These are phyloP conservation scores for Moelleriella libera DNA, from an alignment of 2,329 filamentous ascomycete species.

Conservation along the genomic window DNA sequence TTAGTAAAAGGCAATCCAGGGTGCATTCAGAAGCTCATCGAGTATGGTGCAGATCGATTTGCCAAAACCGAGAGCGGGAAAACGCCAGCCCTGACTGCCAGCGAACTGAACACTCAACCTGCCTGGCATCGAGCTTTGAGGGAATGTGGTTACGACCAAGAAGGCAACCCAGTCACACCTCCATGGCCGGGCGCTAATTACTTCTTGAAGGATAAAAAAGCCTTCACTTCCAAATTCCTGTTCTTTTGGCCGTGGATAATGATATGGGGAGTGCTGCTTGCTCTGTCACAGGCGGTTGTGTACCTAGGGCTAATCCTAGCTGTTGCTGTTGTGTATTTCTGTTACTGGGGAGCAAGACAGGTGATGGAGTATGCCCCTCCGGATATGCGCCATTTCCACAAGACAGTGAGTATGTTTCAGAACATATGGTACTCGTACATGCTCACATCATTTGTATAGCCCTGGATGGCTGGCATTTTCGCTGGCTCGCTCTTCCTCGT, in stretches of 20 bases:
- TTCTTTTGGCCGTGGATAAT: slow-evolving; percentile 80
- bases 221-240: slow-evolving; percentile 71
- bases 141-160: slow-evolving; percentile 71
- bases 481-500: slow-evolving; percentile 73
- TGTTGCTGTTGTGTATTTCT: slow-evolving; percentile 47
- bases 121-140: slow-evolving; percentile 73
- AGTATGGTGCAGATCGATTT: slow-evolving; percentile 90
- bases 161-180: slow-evolving; percentile 55
- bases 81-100: slow-evolving; percentile 71
- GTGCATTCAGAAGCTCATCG: slow-evolving; percentile 85
- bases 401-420: slow-evolving; percentile 47
- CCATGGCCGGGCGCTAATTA: slow-evolving; percentile 61
- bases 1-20: slow-evolving; percentile 82
- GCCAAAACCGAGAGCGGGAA: slow-evolving; percentile 82
- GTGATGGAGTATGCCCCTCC: slow-evolving; percentile 69
- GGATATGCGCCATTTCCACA: slow-evolving; percentile 82
- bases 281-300: slow-evolving; percentile 60
- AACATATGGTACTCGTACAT: background rate
- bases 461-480: slow-evolving; percentile 90
- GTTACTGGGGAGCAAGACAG: slow-evolving; percentile 68
- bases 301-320: slow-evolving; percentile 64
- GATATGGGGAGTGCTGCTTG: slow-evolving; percentile 54
- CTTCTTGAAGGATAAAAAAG: slow-evolving; percentile 62
- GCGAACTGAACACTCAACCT: slow-evolving; percentile 74
- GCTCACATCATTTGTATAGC: slow-evolving; percentile 30